A percentile compares a stretch with the other conserved stretches of the same genome.
Evolutionary conservation across 352 stramenopile genomes (phyloP).

Genomic region (Pythium diclinum): DNA sequence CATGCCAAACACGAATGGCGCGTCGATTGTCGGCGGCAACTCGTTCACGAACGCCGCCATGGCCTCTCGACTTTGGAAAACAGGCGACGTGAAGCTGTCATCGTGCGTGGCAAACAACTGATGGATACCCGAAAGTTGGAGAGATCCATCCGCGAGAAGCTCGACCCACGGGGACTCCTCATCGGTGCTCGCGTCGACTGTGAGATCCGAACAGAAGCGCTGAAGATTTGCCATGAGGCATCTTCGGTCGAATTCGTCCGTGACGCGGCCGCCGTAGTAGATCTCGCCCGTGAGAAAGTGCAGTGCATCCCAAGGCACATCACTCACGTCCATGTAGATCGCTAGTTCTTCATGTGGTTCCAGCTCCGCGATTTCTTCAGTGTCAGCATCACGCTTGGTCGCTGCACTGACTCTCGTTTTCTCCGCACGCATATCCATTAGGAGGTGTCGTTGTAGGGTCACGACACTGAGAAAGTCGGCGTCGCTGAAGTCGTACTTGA

Average conservation of each 20-base stretch:
- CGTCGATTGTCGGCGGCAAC: slow-evolving; percentile 41
- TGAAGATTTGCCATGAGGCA: slow-evolving; percentile 66
- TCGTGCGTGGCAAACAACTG: slow-evolving; percentile 29
- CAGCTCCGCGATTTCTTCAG: neutral
- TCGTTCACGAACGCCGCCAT: slow-evolving; percentile 54
- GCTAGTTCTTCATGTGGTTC: neutral
- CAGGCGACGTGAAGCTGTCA: slow-evolving; percentile 41
- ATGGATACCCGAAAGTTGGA: neutral
- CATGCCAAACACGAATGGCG: slow-evolving; percentile 77
- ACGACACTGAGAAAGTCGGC: slow-evolving; percentile 74
- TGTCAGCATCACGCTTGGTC: neutral
- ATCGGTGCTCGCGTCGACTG: slow-evolving; percentile 13
- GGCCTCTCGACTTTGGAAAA: slow-evolving; percentile 34
- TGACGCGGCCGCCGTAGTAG: slow-evolving; percentile 80
- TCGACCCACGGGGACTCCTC: neutral
- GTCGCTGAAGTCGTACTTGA: slow-evolving; percentile 78
- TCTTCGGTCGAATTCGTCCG: slow-evolving; percentile 75
- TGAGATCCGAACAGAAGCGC: slow-evolving; percentile 48
- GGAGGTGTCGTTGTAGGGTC: slow-evolving; percentile 46
- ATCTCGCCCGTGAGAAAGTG: slow-evolving; percentile 79
- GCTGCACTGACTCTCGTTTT: neutral
- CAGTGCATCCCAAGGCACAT: slow-evolving; percentile 74
- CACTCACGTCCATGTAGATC: slow-evolving; percentile 7
- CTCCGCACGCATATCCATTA: slow-evolving; percentile 25
- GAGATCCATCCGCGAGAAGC: neutral